These are phyloP conservation scores for Phytophthora tentaculata DNA, from an alignment of 352 stramenopile genomes.

Conservation along the genomic window DNA sequence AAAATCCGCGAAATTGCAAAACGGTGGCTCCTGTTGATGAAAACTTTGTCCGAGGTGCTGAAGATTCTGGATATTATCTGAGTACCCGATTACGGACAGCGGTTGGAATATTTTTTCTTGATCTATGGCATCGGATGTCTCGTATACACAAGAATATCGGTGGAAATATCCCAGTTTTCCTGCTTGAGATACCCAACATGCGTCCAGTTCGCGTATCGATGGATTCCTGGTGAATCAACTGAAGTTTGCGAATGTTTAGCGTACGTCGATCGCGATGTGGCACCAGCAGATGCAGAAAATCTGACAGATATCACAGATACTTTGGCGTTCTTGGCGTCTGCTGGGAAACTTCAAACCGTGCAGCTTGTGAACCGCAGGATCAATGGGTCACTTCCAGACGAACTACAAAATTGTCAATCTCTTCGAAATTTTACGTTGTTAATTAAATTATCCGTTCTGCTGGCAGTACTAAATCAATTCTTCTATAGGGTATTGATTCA, in stretches of 20 bases:
- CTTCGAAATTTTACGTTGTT: conserved; percentile 38
- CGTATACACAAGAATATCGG: conserved; percentile 23
- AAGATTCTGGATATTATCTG: background rate
- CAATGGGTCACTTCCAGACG: conserved; percentile 33
- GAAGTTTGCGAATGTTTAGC: conserved; percentile 30
- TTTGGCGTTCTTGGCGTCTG: conserved; percentile 24
- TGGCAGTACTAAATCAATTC: background rate
- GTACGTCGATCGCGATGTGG: conserved; percentile 39
- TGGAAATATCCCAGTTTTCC: conserved; percentile 8
- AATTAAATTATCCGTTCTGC: background rate
- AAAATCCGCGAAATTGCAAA: background rate
- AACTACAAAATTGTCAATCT: conserved; percentile 12
- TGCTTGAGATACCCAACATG: conserved; percentile 25
- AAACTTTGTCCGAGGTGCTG: background rate
- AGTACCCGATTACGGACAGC: conserved; percentile 13
- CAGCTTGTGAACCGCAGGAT: conserved; percentile 40
- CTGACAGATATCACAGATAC: conserved; percentile 27
- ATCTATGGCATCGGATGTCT: conserved; percentile 32
- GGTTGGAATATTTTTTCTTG: conserved; percentile 31
- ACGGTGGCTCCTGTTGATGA: background rate
- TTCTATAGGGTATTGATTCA: conserved; percentile 35
- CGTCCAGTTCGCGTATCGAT: conserved; percentile 20
- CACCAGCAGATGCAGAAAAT: conserved; percentile 15
- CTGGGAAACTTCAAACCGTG: conserved; percentile 31
- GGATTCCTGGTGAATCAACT: background rate